These are phyloP conservation scores for Leptographium wingfieldii DNA, from an alignment of 2,329 filamentous ascomycete species.

Conservation along the genomic window DNA sequence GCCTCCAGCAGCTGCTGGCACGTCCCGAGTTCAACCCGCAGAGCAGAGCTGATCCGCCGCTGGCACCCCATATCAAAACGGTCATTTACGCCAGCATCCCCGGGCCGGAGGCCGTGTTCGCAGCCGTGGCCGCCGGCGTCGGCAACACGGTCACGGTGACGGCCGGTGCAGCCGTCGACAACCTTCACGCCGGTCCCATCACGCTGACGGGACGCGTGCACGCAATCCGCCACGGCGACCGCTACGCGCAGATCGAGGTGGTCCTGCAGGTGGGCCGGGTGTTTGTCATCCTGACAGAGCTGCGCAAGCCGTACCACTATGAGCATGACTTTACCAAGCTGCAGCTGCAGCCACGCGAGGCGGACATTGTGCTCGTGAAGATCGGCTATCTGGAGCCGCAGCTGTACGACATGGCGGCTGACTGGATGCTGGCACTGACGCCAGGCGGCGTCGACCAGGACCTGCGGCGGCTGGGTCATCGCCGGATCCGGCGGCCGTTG, in stretches of 20 bases:
- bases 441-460: slow-evolving; percentile 43
- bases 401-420: slow-evolving; percentile 38
- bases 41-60: background rate
- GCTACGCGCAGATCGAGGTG: slow-evolving; percentile 31
- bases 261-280: slow-evolving; percentile 34
- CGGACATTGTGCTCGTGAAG: slow-evolving; percentile 41
- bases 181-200: slow-evolving; percentile 33
- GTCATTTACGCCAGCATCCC: slow-evolving; percentile 43
- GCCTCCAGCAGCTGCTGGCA: slow-evolving; percentile 29
- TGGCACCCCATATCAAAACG: slow-evolving; percentile 18
- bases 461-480: slow-evolving; percentile 33
- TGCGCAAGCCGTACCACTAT: slow-evolving; percentile 40
- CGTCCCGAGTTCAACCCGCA: slow-evolving; percentile 27
- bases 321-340: slow-evolving; percentile 39
- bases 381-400: slow-evolving; percentile 44
- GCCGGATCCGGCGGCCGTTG: slow-evolving; percentile 35
- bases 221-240: slow-evolving; percentile 36
- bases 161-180: slow-evolving; percentile 35
- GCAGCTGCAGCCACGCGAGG: slow-evolving; percentile 28
- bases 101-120: slow-evolving; percentile 28
- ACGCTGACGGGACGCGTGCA: slow-evolving; percentile 38
- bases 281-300: slow-evolving; percentile 36
- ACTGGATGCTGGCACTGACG: slow-evolving; percentile 41
- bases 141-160: slow-evolving; percentile 36
- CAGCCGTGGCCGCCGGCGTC: slow-evolving; percentile 30